Evolutionary conservation across 2,329 filamentous ascomycete genomes (phyloP), one percentile per base, ranked within the genome.

Genomic region (Leptodontidium sp.): DNA sequence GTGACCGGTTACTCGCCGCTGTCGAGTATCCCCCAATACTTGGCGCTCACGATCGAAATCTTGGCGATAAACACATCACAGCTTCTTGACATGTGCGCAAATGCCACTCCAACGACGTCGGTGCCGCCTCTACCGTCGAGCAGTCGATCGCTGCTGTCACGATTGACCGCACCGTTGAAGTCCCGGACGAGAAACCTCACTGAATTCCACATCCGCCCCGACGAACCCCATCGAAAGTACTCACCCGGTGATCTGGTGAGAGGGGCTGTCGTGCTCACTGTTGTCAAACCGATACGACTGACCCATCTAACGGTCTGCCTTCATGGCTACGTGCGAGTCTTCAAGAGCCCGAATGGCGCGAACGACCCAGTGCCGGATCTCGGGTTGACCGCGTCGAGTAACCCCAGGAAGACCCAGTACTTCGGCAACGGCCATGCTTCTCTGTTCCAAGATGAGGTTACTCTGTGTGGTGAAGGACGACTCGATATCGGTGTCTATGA

Each of bases 391-490:
- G 69, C 73, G 29, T 74, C 77, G 74, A 76, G 79, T 55, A 82
- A 83, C 62, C 70, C 82, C 79, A 76, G 65, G 65, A 77, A 74
- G 70, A 76, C 77, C 38, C 85, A 85, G 72, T 93, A 92, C 76
- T 90, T 90, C 76, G 91, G 90, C 74, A 93, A 93, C 81, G 92
- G 92, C 40, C 89, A 93, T 74, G 91, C 90, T n/a, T 91, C 91
- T 52, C 82, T 96, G 57, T 96, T 95, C 77, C 90, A 94, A 79
- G 93, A 96, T 76, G 92, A 96, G 81, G 86, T 90, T 77, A 90
- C 93, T 15, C 81, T 96, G 45, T 94, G 92, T 77, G 92, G 92
- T 26, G 91, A 94, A 75, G 92, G 93, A 15, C 87, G 90, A 75
- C 82, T 96, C 45, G 89, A 91, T 63, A 86, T 91, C 58, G 91